Conservation (phyloP, 257 asterid genomes). For the Gynochthodes officinalis region DNA sequence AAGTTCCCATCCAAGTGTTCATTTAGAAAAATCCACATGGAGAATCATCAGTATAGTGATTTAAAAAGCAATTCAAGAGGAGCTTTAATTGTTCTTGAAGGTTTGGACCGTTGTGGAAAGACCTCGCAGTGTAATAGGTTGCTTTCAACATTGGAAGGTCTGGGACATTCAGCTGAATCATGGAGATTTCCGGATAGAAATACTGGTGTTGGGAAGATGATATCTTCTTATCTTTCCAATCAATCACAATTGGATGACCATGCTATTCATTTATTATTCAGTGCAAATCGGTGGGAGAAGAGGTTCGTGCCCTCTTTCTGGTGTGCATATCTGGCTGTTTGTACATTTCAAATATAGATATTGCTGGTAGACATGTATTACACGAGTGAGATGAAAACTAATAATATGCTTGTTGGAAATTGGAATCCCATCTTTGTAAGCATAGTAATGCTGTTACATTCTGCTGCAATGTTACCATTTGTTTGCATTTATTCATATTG, state of each 20-base stretch:
- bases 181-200: slow-evolving; percentile 97
- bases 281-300: slow-evolving; percentile 97
- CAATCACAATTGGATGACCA: slow-evolving; percentile 79
- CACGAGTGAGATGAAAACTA: neutral
- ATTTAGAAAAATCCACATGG: slow-evolving; percentile 61
- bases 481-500: neutral
- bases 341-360: neutral
- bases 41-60: slow-evolving; percentile 28
- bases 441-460: neutral
- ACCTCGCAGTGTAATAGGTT: slow-evolving; percentile 73
- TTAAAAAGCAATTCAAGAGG: slow-evolving; percentile 56
- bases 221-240: slow-evolving; percentile 80
- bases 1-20: slow-evolving; percentile 46
- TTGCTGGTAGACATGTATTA: neutral
- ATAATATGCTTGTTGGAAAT: neutral
- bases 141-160: slow-evolving; percentile 51
- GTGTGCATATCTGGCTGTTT: neutral
- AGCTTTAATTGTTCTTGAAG: slow-evolving; percentile 89
- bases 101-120: slow-evolving; percentile 90
- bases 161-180: slow-evolving; percentile 69
- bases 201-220: slow-evolving; percentile 90
- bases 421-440: neutral
- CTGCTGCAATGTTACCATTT: neutral
- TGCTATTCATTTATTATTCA: slow-evolving; percentile 88
- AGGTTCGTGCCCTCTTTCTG: slow-evolving; percentile 39